A percentile compares a stretch with the other conserved stretches of the same genome.
Evolutionary conservation across 129 eudicot species (phyloP).

Genomic region (Escallonia herrerae): DNA sequence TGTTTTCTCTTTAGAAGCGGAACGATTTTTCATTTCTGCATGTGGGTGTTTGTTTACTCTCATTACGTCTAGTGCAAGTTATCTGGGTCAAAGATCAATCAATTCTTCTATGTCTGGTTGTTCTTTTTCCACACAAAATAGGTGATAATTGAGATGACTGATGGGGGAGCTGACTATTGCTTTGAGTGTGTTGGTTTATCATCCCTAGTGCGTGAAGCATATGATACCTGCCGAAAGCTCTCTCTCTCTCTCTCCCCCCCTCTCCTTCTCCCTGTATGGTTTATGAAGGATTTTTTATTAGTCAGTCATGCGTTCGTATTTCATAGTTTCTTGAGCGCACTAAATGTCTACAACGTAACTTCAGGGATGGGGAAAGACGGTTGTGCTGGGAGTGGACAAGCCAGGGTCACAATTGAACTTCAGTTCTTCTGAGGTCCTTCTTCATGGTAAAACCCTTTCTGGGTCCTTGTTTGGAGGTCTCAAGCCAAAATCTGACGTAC

Average conservation of each 20-base stretch:
- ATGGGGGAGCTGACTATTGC: conserved; percentile 76
- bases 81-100: too few relatives aligned
- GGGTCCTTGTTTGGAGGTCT: conserved; percentile 65
- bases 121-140: neutral
- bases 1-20: too few relatives aligned
- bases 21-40: too few relatives aligned
- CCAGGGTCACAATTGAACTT: conserved; percentile 31
- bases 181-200: conserved; percentile 70
- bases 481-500: conserved; percentile 73
- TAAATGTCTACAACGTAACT: neutral
- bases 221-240: conserved; percentile 54
- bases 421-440: conserved; percentile 37
- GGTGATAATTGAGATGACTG: conserved; percentile 52
- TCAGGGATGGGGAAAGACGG: conserved; percentile 91
- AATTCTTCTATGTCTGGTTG: too few relatives aligned
- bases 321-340: neutral
- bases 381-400: conserved; percentile 58
- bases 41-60: too few relatives aligned
- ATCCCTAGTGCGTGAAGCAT: conserved; percentile 53
- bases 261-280: neutral
- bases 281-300: neutral
- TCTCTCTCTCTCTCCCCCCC: neutral
- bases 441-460: conserved; percentile 31
- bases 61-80: too few relatives aligned
- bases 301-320: neutral